Percentiles rank a stretch among this genome's conserved stretches.
Evolutionary conservation across 2,329 filamentous ascomycete species (phyloP).

Genomic region (Aspergillus proliferans): DNA sequence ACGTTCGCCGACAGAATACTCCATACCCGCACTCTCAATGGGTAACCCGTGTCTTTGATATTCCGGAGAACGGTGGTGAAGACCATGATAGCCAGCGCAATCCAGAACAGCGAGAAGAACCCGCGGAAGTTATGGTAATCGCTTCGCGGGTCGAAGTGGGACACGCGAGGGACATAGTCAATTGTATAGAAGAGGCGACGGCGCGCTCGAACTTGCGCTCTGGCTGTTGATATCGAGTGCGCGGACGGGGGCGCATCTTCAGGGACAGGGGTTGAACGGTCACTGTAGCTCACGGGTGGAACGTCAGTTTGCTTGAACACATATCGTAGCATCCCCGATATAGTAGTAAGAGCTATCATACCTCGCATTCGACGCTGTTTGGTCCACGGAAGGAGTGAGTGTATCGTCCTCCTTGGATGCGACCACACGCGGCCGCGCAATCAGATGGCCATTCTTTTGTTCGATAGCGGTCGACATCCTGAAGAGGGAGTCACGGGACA

Average conservation of each 20-base stretch:
- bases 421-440: slow-evolving; percentile 29
- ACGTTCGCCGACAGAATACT: slow-evolving; percentile 80
- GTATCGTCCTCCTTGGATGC: slow-evolving; percentile 20
- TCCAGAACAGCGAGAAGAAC: slow-evolving; percentile 98
- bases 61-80: slow-evolving; percentile 90
- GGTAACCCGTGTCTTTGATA: slow-evolving; percentile 85
- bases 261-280: slow-evolving; percentile 74
- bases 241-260: slow-evolving; percentile 89
- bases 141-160: slow-evolving; percentile 88
- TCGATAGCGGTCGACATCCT: slow-evolving; percentile 27
- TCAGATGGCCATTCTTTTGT: slow-evolving; percentile 17
- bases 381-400: slow-evolving; percentile 22
- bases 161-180: slow-evolving; percentile 83
- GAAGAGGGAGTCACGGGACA: slow-evolving; percentile 3
- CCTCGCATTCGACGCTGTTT: slow-evolving; percentile 31
- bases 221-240: slow-evolving; percentile 75
- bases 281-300: slow-evolving; percentile 45
- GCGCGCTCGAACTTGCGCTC: slow-evolving; percentile 74
- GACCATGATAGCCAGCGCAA: slow-evolving; percentile 92
- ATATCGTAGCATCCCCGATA: no score
- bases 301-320: no score
- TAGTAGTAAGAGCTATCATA: slow-evolving; percentile 6
- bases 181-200: slow-evolving; percentile 87
- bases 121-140: slow-evolving; percentile 93
- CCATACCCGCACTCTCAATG: slow-evolving; percentile 82